These are phyloP conservation scores for Blepharisma stoltei DNA, from an alignment of 73 alveolate genomes.

Conservation along the genomic window DNA sequence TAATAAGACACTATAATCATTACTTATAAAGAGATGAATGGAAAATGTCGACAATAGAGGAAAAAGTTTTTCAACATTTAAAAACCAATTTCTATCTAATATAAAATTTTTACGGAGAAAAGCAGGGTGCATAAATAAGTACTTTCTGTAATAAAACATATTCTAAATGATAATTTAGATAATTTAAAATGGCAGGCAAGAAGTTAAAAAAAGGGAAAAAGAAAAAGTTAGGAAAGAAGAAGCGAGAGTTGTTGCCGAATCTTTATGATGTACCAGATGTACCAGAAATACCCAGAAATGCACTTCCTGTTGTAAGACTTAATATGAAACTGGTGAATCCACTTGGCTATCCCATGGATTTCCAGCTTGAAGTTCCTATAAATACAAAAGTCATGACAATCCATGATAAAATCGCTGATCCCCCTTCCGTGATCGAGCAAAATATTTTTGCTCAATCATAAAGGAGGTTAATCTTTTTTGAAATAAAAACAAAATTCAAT, in stretches of 20 bases:
- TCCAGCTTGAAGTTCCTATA: background rate
- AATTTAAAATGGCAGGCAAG: slow-evolving; percentile 16
- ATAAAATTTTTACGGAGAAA: no score
- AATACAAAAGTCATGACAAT: slow-evolving; percentile 20
- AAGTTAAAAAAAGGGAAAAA: slow-evolving; percentile 21
- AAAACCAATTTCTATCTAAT: no score
- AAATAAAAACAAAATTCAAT: no score
- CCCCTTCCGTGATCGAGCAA: no score
- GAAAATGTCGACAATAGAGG: no score
- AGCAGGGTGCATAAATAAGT: no score
- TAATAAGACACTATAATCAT: no score
- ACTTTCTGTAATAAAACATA: no score
- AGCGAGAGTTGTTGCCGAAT: slow-evolving; percentile 8
- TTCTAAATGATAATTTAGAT: background rate
- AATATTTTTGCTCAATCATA: no score
- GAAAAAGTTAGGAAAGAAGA: slow-evolving; percentile 9
- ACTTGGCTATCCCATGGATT: slow-evolving; percentile 11
- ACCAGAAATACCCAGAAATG: slow-evolving; percentile 7
- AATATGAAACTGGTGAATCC: slow-evolving; percentile 11
- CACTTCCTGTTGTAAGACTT: background rate
- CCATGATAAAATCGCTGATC: background rate
- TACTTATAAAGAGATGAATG: no score
- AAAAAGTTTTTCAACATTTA: no score
- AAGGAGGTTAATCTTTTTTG: no score
- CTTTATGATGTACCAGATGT: slow-evolving; percentile 14